Percentiles rank a stretch among this genome's conserved stretches.
Evolutionary conservation across 1,284 basidiomycete genomes (phyloP).

Genomic region (Omphalotus olearius): DNA sequence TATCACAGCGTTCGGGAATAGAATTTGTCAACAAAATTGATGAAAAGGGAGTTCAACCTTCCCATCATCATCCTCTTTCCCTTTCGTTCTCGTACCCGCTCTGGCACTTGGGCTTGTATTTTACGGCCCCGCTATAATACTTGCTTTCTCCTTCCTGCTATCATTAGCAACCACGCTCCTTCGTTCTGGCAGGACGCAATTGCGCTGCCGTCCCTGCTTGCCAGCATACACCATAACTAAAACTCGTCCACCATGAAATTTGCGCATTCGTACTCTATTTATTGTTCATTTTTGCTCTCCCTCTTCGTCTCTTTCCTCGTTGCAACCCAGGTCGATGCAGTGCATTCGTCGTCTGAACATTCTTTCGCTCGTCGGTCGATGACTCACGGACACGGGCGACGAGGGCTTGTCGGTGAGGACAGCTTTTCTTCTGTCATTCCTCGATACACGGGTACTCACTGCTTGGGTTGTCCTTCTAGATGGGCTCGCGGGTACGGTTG

Average conservation of each 20-base stretch:
- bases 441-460: neutral
- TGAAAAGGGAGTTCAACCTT: neutral
- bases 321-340: slow-evolving; percentile 25
- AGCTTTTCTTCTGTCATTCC: neutral
- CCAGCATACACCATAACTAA: slow-evolving; percentile 4
- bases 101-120: slow-evolving; percentile 1
- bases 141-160: slow-evolving; percentile 3
- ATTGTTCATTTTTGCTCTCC: slow-evolving; percentile 6
- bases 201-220: slow-evolving; percentile 10
- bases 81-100: slow-evolving; percentile 4
- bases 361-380: slow-evolving; percentile 41
- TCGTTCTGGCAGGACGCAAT: slow-evolving; percentile 9
- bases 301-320: slow-evolving; percentile 26
- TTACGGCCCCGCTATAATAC: slow-evolving; percentile 1
- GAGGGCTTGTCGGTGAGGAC: slow-evolving; percentile 18
- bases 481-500: slow-evolving; percentile 8
- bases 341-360: slow-evolving; percentile 29
- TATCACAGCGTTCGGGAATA: neutral
- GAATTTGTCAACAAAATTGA: neutral
- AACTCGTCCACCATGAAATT: slow-evolving; percentile 7
- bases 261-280: slow-evolving; percentile 8
- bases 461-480: neutral
- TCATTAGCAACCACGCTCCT: slow-evolving; percentile 10
- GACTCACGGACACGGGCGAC: slow-evolving; percentile 13
- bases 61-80: slow-evolving; percentile 4